phyloP scores from a whole-genome alignment of 495 filamentous ascomycete genomes.

The Tuber indicum region DNA sequence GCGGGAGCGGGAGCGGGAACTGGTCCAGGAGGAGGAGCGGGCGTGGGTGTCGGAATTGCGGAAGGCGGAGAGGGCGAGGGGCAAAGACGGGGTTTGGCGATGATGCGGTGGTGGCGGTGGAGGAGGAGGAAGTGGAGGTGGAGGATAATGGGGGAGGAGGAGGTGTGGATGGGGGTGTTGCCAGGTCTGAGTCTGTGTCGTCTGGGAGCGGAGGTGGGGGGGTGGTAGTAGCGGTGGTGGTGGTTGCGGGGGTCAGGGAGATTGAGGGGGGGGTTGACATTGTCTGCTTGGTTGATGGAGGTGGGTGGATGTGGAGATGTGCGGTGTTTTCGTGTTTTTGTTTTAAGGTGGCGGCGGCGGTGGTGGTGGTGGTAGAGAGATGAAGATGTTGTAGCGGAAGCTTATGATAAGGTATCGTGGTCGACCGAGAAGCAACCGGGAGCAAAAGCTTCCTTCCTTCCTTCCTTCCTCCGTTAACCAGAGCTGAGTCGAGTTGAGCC shows the following conservation, averaged over 20 bases:
- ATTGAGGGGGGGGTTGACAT: constrained; percentile 1
- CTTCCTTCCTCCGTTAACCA: not conserved
- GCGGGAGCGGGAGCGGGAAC: constrained; percentile 25
- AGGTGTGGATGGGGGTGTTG: constrained; percentile 21
- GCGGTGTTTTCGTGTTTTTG: not conserved
- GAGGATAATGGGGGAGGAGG: constrained; percentile 17
- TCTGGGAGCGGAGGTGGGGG: constrained; percentile 18
- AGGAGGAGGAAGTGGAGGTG: constrained; percentile 17
- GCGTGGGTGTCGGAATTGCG: constrained; percentile 28
- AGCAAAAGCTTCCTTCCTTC: not conserved
- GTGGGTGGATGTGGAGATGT: not conserved
- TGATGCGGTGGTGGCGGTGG: constrained; percentile 9
- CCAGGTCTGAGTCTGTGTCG: constrained; percentile 9
- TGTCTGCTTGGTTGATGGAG: constrained; percentile 1
- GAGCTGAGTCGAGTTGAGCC: not conserved
- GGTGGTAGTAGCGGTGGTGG: constrained; percentile 18
- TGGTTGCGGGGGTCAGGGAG: constrained; percentile 17
- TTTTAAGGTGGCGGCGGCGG: not conserved
- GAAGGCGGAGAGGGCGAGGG: constrained; percentile 33
- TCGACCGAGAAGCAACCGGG: not conserved
- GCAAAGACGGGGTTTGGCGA: constrained; percentile 29
- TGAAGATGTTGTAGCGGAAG: not conserved
- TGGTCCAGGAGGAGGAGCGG: constrained; percentile 32
- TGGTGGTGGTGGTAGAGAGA: not conserved
- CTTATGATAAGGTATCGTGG: not conserved